A percentile compares a stretch with the other conserved stretches of the same genome.
Evolutionary conservation across 1,139 yeast genomes (phyloP).

Genomic region (Blastobotrys capitulatus): DNA sequence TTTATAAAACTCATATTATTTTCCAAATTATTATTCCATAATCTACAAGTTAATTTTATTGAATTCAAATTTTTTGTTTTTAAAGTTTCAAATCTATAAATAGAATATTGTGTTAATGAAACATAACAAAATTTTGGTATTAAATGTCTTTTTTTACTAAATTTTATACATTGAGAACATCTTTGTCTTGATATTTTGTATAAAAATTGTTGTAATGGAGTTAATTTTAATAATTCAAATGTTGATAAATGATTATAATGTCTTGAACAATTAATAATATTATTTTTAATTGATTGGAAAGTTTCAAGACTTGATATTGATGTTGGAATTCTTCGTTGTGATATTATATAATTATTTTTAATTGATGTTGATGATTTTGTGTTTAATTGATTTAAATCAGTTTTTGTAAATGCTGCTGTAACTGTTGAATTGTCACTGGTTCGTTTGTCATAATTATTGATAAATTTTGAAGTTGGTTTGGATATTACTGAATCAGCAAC

Average conservation of each 20-base stretch:
- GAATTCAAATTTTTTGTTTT: neutral
- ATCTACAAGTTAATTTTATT: neutral
- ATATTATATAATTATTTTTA: no score
- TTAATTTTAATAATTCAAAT: neutral
- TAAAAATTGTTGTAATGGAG: neutral
- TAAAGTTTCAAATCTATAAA: neutral
- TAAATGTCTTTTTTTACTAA: neutral
- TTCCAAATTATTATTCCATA: neutral
- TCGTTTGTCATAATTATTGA: no score
- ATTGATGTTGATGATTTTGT: no score
- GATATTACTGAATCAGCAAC: no score
- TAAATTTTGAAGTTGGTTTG: no score
- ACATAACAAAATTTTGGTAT: neutral
- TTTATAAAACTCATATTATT: neutral
- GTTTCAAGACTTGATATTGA: no score
- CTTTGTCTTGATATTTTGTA: neutral
- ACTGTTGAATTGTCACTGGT: no score
- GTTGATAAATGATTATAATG: neutral
- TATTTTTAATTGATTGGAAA: no score
- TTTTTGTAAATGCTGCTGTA: no score
- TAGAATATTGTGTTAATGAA: neutral
- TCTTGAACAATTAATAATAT: neutral
- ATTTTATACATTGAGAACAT: neutral
- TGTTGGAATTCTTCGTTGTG: no score
- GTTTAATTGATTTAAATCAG: no score